These are phyloP conservation scores for Boletus insuetus DNA, from an alignment of 768 basidiomycete genomes.

Conservation along the genomic window DNA sequence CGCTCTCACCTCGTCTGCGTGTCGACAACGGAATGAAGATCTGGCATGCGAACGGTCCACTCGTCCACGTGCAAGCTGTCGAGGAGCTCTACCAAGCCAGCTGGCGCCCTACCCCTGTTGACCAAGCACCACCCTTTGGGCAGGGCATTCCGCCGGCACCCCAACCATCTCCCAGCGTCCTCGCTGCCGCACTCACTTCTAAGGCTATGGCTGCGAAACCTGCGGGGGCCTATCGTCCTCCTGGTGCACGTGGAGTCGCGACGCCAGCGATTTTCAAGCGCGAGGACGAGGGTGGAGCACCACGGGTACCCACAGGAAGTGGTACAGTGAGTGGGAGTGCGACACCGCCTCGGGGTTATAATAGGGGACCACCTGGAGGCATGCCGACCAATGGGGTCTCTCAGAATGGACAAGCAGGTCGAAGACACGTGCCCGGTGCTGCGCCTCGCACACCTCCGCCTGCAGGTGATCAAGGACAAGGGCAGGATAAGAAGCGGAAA, in stretches of 20 bases:
- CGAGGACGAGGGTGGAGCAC: constrained; percentile 82
- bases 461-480: constrained; percentile 34
- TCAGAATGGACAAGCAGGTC: constrained; percentile 32
- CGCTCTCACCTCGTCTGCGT: constrained; percentile 89
- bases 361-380: constrained; percentile 55
- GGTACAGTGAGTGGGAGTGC: constrained; percentile 43
- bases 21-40: constrained; percentile 98
- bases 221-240: constrained; percentile 89
- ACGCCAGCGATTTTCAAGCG: constrained; percentile 89
- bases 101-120: constrained; percentile 76
- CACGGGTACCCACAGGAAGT: constrained; percentile 44
- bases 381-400: constrained; percentile 34
- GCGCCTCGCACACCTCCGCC: constrained; percentile 49
- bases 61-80: constrained; percentile 77
- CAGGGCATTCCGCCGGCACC: constrained; percentile 67
- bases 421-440: constrained; percentile 68
- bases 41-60: constrained; percentile 86
- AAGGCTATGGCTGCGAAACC: constrained; percentile 63
- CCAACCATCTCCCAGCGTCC: constrained; percentile 56
- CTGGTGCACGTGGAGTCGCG: constrained; percentile 85
- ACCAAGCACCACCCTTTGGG: constrained; percentile 66
- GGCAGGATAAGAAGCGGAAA: constrained; percentile 42
- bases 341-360: constrained; percentile 63
- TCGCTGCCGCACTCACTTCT: constrained; percentile 42
- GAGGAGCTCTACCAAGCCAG: constrained; percentile 90